phyloP scores from a whole-genome alignment of 306 rosid genomes.

The Castanospermum australe region DNA sequence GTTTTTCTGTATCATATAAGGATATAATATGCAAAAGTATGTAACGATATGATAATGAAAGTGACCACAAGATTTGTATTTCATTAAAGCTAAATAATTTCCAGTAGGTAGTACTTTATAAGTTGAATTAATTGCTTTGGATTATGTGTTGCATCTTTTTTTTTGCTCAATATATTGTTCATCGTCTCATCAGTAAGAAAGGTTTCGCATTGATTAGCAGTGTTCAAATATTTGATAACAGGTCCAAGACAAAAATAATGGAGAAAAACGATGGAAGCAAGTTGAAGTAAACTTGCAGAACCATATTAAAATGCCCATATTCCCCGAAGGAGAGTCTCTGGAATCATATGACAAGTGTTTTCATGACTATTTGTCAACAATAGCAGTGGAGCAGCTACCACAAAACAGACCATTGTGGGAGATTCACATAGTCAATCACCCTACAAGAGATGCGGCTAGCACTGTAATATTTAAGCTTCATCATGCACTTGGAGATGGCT shows the following conservation, averaged over 20 bases:
- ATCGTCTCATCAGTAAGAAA: background rate
- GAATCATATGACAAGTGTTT: conserved; percentile 34
- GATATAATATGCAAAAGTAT: too few species aligned
- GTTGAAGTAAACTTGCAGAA: conserved; percentile 48
- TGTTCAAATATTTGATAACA: conserved; percentile 3
- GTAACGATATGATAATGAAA: too few species aligned
- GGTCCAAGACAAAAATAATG: conserved; percentile 36
- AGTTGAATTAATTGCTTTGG: background rate
- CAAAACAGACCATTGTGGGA: conserved; percentile 56
- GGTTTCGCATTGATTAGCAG: background rate
- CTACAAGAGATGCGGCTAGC: conserved; percentile 42
- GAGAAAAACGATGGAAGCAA: conserved; percentile 52
- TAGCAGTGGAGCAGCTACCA: conserved; percentile 32
- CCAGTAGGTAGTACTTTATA: too few species aligned
- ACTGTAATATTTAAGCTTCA: conserved; percentile 47
- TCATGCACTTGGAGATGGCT: conserved; percentile 76
- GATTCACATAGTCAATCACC: conserved; percentile 50
- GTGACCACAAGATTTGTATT: too few species aligned
- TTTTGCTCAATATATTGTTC: background rate
- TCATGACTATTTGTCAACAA: conserved; percentile 40
- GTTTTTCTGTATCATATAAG: background rate
- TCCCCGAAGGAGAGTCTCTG: conserved; percentile 18
- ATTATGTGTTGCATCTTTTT: background rate
- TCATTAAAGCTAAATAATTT: too few species aligned
- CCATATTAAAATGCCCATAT: conserved; percentile 38